These are phyloP conservation scores for Coleophoma eucalyptorum DNA, from an alignment of 2,329 filamentous ascomycete species.

Conservation along the genomic window DNA sequence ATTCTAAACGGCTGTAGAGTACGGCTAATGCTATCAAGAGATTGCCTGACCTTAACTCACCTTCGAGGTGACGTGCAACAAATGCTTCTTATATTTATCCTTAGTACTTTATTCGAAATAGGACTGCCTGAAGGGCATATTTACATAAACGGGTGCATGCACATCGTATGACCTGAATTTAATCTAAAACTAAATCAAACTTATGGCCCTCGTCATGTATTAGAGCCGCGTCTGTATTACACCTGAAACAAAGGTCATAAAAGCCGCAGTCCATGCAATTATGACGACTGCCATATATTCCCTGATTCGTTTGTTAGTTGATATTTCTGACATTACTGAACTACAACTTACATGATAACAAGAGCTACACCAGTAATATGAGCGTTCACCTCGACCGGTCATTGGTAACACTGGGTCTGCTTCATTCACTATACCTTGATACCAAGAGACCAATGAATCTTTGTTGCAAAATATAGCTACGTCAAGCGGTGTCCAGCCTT, in stretches of 20 bases:
- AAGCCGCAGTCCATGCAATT: constrained; percentile 2
- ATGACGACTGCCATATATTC: constrained; percentile 5
- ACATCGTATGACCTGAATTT: too few relatives aligned
- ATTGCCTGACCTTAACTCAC: too few relatives aligned
- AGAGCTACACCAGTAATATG: constrained; percentile 1
- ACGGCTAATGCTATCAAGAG: too few relatives aligned
- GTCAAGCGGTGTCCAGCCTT: constrained; percentile 7
- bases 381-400: constrained; percentile 1
- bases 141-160: too few relatives aligned
- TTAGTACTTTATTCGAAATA: too few relatives aligned
- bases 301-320: constrained; percentile 4
- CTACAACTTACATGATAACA: constrained; percentile 9
- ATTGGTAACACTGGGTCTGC: constrained; percentile 4
- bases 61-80: too few relatives aligned
- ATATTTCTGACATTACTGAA: constrained; percentile 2
- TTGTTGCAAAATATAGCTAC: constrained; percentile 6
- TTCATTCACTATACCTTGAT: constrained; percentile 1
- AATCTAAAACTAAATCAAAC: constrained; percentile 3
- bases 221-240: constrained; percentile 4
- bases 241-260: constrained; percentile 7
- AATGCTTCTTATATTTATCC: too few relatives aligned
- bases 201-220: constrained; percentile 5
- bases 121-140: too few relatives aligned
- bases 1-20: too few relatives aligned
- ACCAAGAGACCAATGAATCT: constrained; percentile 2